These are phyloP conservation scores for Anthostomella pinea DNA, from an alignment of 2,329 filamentous ascomycete species.

Conservation along the genomic window DNA sequence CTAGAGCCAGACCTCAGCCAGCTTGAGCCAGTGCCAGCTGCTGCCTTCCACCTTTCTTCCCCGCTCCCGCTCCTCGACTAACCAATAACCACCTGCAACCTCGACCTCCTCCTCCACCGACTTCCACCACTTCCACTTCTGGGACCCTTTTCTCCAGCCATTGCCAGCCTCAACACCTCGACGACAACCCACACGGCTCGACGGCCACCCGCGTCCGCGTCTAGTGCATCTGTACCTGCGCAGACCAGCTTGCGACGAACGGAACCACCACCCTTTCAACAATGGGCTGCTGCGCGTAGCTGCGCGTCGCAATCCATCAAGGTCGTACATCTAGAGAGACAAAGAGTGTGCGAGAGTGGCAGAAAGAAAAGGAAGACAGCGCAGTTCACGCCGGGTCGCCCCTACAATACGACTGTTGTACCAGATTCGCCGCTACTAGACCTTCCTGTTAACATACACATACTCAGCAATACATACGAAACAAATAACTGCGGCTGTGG, in stretches of 20 bases:
- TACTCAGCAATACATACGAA: conserved; percentile 16
- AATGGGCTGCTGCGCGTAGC: conserved; percentile 31
- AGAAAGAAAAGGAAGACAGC: conserved; percentile 5
- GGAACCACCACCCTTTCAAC: conserved; percentile 18
- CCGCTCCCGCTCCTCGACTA: no score
- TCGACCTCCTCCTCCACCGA: no score
- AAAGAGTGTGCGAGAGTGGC: conserved; percentile 7
- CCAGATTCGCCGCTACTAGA: conserved; percentile 14
- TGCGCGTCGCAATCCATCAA: conserved; percentile 29
- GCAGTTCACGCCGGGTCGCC: no score
- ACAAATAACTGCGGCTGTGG: conserved; percentile 11
- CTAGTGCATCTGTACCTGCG: conserved; percentile 4
- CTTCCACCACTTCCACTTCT: no score
- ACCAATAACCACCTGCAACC: no score
- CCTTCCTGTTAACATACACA: conserved; percentile 5
- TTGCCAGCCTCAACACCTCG: no score
- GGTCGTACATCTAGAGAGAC: conserved; percentile 11
- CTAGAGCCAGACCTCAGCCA: no score
- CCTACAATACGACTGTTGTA: conserved; percentile 13
- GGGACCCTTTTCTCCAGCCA: no score
- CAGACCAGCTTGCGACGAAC: conserved; percentile 20
- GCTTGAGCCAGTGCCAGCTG: no score
- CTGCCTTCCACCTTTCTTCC: no score
- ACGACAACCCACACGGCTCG: conserved; percentile 11
- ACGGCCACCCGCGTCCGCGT: conserved; percentile 7